Percentiles rank a stretch among this genome's conserved stretches.
phyloP scores from a whole-genome alignment of 2,329 filamentous ascomycete species.

The Pseudogymnoascus sp. region DNA sequence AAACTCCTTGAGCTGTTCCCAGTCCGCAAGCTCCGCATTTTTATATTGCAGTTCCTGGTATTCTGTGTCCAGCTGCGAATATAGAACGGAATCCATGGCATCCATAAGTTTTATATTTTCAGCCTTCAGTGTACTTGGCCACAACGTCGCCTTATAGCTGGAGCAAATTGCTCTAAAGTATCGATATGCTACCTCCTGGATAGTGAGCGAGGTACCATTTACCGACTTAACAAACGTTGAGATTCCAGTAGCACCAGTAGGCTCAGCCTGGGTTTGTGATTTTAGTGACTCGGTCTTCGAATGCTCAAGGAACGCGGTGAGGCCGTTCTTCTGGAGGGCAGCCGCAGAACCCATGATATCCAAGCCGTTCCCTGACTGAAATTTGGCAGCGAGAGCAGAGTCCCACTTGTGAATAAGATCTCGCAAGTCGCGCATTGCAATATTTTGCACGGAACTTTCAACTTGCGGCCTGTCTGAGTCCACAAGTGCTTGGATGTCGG shows the following conservation, averaged over 20 bases:
- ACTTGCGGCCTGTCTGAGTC: constrained; percentile 13
- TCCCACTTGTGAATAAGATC: constrained; percentile 33
- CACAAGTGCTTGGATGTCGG: constrained; percentile 24
- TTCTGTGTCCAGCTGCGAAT: constrained; percentile 38
- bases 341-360: constrained; percentile 27
- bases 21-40: constrained; percentile 13
- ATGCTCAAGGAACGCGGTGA: constrained; percentile 58
- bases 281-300: constrained; percentile 36
- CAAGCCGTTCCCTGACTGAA: constrained; percentile 25
- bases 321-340: constrained; percentile 33
- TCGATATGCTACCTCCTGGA: constrained; percentile 51
- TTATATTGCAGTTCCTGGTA: constrained; percentile 2
- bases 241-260: constrained; percentile 33
- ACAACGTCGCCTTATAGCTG: constrained; percentile 48
- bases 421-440: constrained; percentile 31
- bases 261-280: constrained; percentile 41
- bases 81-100: constrained; percentile 44
- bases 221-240: constrained; percentile 43
- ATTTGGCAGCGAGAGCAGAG: constrained; percentile 31
- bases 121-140: constrained; percentile 51
- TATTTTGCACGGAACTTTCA: constrained; percentile 21
- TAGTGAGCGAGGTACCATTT: constrained; percentile 44
- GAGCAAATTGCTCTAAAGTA: constrained; percentile 46
- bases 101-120: constrained; percentile 46
- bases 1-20: constrained; percentile 38